Evolutionary conservation across 2,329 filamentous ascomycete species (phyloP).

Genomic region (Coleophoma eucalyptorum): DNA sequence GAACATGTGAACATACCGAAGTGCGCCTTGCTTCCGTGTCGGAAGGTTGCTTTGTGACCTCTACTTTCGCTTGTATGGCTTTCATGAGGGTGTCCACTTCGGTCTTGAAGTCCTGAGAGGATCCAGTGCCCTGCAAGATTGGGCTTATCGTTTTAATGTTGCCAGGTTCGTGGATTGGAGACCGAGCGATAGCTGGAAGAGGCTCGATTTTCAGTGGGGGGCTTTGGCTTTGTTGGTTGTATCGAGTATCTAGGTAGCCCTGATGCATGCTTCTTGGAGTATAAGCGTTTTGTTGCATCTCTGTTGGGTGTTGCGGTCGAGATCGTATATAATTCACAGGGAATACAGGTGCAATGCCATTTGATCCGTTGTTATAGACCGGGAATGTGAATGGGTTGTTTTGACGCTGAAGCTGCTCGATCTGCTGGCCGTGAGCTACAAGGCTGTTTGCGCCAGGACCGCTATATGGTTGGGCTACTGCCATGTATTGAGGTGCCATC

Average conservation of each 20-base stretch:
- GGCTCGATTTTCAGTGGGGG: slow-evolving; percentile 29
- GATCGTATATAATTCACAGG: slow-evolving; percentile 22
- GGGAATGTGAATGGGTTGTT: slow-evolving; percentile 39
- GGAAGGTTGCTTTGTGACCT: slow-evolving; percentile 29
- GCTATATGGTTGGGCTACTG: slow-evolving; percentile 38
- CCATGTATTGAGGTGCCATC: slow-evolving; percentile 43
- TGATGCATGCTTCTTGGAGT: slow-evolving; percentile 29
- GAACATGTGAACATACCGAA: slow-evolving; percentile 15
- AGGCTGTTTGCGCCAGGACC: slow-evolving; percentile 38
- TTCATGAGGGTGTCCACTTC: slow-evolving; percentile 87
- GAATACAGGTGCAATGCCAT: slow-evolving; percentile 22
- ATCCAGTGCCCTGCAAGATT: slow-evolving; percentile 23
- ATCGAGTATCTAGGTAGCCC: slow-evolving; percentile 20
- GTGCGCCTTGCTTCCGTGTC: slow-evolving; percentile 14
- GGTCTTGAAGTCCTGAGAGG: slow-evolving; percentile 62
- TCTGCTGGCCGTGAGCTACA: slow-evolving; percentile 35
- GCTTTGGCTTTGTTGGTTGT: slow-evolving; percentile 25
- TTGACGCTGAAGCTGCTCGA: slow-evolving; percentile 21
- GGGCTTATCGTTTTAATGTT: neutral
- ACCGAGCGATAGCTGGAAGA: neutral
- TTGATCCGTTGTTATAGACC: slow-evolving; percentile 26
- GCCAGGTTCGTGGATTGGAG: neutral
- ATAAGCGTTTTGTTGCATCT: slow-evolving; percentile 15
- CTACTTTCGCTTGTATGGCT: slow-evolving; percentile 69
- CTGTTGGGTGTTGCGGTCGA: slow-evolving; percentile 16